These are phyloP conservation scores for Senna tora DNA, from an alignment of 306 rosid genomes.

Conservation along the genomic window DNA sequence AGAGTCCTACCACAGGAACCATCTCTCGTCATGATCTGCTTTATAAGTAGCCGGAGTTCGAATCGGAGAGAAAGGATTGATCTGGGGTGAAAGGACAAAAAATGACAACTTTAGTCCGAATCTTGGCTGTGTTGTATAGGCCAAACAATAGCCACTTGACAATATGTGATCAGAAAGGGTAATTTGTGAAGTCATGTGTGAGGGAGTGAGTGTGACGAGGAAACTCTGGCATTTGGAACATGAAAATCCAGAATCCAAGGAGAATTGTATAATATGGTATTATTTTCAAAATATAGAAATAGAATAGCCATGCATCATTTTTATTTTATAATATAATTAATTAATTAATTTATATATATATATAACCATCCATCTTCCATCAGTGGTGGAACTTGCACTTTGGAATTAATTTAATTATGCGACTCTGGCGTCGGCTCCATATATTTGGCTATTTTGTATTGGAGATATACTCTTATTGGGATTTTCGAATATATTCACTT, in stretches of 20 bases:
- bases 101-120: conserved; percentile 33
- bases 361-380: conserved; percentile 25
- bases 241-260: conserved; percentile 89
- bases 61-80: too few species aligned
- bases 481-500: conserved; percentile 37
- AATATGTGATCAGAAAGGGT: conserved; percentile 14
- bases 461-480: conserved; percentile 30
- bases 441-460: conserved; percentile 53
- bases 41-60: too few species aligned
- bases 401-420: conserved; percentile 40
- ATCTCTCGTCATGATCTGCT: too few species aligned
- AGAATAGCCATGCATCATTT: conserved; percentile 30
- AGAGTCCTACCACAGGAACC: too few species aligned
- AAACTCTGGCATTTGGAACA: conserved; percentile 63
- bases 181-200: conserved; percentile 55
- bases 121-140: conserved; percentile 30
- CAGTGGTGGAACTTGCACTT: conserved; percentile 54
- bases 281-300: conserved; percentile 29
- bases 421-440: conserved; percentile 66
- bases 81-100: too few species aligned
- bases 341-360: too few species aligned
- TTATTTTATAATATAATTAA: too few species aligned
- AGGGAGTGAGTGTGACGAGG: conserved; percentile 80
- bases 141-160: conserved; percentile 22
- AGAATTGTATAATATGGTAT: conserved; percentile 37